Evolutionary conservation across 805 yeast species (phyloP), one percentile per base, ranked within the genome.

Genomic region (Candida anglica): DNA sequence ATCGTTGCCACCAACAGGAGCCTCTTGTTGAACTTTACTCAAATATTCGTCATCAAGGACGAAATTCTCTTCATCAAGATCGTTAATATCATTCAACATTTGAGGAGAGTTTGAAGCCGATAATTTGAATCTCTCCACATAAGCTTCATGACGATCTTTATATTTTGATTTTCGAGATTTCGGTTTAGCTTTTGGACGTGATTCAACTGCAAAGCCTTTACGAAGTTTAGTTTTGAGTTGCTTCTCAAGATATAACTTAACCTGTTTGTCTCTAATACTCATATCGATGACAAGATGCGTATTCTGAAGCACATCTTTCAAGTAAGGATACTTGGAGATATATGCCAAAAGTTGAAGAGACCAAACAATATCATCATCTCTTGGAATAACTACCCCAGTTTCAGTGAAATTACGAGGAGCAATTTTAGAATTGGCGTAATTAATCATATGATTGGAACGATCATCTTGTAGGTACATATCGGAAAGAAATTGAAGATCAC

Each of bases 291-390:
- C 79, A 30, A 88, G 61, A 56, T 84, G 83, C 3, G 95, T 80
- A 33, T 73, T 75, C 44, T 88, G 94, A 38, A 91, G 64, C 30
- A 70, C 71, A 24, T 78, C 81, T 48, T 89, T 84, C 55, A 89
- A 64, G 41, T 77, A 73, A 0, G 96, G 81, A 50, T 93, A 91
- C 58, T 91, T 91, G 4, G 97, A 88, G 27, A 89, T 86, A 57
- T 88, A 91, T 10, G 98, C 98, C 32, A 93, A 59, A 15, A 93
- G 69, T 57, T 91, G 98, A 34, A 91, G 66, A 3, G 95, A 83
- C 96, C 96, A 88, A 23, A 87, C 80, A 13, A 91, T 86, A 52
- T 91, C 98, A 53, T 91, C 97, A 42, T 86, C 95, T 37, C 86
- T 75, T 1, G 97, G 97, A 5, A 88, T 73, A n/a, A 89, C 71